A percentile compares a stretch with the other conserved stretches of the same genome.
Evolutionary conservation across 2,329 filamentous ascomycete species (phyloP).

Genomic region (Diaporthe vaccinii): DNA sequence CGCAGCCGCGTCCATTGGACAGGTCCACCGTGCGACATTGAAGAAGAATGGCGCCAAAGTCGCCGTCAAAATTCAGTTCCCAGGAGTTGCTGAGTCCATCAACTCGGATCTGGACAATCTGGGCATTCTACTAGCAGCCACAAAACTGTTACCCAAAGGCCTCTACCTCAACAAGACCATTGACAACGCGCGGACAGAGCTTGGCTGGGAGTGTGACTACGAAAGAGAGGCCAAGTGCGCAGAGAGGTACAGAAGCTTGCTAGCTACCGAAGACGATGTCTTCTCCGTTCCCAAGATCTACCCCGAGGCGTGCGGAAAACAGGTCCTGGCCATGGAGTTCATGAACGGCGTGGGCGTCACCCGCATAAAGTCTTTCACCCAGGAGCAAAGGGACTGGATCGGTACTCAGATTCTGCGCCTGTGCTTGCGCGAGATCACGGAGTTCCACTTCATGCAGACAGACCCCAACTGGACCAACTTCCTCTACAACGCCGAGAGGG

Average conservation of each 20-base stretch:
- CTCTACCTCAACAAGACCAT: constrained; percentile 98
- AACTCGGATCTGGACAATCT: constrained; percentile 97
- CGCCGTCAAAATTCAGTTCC: constrained; percentile 97
- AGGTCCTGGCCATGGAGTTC: constrained; percentile 93
- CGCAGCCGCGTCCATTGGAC: constrained; percentile 95
- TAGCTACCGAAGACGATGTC: constrained; percentile 78
- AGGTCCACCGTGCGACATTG: constrained; percentile 89
- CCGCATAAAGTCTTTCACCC: constrained; percentile 79
- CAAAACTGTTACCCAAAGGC: constrained; percentile 88
- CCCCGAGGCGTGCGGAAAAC: constrained; percentile 82
- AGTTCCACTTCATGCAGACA: constrained; percentile 99
- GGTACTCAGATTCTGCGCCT: constrained; percentile 93
- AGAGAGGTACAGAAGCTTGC: constrained; percentile 79
- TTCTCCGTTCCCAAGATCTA: constrained; percentile 87
- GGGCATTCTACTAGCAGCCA: constrained; percentile 89
- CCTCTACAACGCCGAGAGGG: constrained; percentile 81
- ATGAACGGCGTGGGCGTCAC: constrained; percentile 91
- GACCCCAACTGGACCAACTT: constrained; percentile 99
- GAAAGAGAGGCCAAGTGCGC: constrained; percentile 87
- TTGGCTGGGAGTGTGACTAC: constrained; percentile 98
- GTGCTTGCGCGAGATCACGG: constrained; percentile 91
- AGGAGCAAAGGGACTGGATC: constrained; percentile 94
- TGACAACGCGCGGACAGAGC: constrained; percentile 90
- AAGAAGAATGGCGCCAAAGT: constrained; percentile 81
- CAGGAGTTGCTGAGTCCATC: constrained; percentile 94